Conservation (phyloP, 1,139 yeast genomes). For the Meyerozyma guilliermondii region DNA sequence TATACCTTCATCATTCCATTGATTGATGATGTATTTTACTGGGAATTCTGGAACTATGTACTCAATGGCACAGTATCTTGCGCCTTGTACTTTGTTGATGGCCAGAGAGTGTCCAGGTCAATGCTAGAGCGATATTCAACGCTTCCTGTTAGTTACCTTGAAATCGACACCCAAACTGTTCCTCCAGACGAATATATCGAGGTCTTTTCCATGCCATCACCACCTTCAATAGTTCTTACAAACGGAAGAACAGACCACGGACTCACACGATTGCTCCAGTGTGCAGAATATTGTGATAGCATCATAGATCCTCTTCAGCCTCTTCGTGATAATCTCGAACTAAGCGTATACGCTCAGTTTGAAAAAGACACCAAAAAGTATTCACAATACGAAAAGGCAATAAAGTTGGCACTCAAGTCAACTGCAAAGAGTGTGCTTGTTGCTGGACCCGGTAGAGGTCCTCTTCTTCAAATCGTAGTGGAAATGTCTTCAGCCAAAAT, state of each 20-base stretch:
- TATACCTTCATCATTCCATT: neutral
- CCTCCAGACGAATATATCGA: neutral
- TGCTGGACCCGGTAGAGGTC: slow-evolving; percentile 88
- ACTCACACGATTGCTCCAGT: neutral
- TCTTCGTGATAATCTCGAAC: slow-evolving; percentile 48
- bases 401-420: slow-evolving; percentile 46
- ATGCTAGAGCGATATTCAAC: neutral
- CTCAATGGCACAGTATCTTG: neutral
- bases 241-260: neutral
- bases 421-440: slow-evolving; percentile 39
- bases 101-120: neutral
- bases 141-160: neutral
- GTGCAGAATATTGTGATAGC: neutral
- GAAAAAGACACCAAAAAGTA: slow-evolving; percentile 70
- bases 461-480: slow-evolving; percentile 48
- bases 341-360: slow-evolving; percentile 59
- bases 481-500: slow-evolving; percentile 16
- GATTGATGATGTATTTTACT: neutral
- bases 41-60: slow-evolving; percentile 1
- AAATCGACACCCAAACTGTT: neutral
- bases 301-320: slow-evolving; percentile 65
- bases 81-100: neutral
- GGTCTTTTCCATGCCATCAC: neutral
- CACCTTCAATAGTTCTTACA: neutral
- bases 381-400: slow-evolving; percentile 60